Base-by-base conservation (phyloP, 2,329 filamentous ascomycete genomes). In the Triangularia setosa region DNA sequence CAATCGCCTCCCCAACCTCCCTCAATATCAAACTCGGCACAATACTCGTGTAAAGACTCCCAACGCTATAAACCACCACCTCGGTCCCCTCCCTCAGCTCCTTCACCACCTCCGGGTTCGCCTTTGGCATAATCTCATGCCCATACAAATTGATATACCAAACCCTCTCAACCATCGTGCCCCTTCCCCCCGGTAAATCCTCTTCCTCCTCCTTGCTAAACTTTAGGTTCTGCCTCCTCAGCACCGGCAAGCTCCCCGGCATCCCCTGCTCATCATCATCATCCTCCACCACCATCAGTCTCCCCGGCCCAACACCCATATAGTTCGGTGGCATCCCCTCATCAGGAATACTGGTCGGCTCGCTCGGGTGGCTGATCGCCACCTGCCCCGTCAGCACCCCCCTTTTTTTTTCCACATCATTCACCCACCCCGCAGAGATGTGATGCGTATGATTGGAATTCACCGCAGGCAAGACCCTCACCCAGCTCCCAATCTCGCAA, bases 111-210 rank as follows among this genome's bases (percentile, higher is more conserved):
- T 92, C 88, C 0, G 92, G 88, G 72, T 97, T 98, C 1, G 92
- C 90, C 0, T 88, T 84, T 0, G 93, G 91, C 18, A 89, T 87
- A 69, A 98, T 97, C 76, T 97, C 93, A 74, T 97, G 92, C n/a
- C 94, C 94, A 75, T 97, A 98, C 0, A 94, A 94, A 73, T 97
- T 98, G 79, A 98, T 98, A 79, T 98, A 98, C 92, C 93, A 98
- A 30, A 98, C 83, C 2, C 93, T 81, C 62, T 88, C 82, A 70
- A 98, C 96, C 27, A 91, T 84, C 0, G 90, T 84, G 0, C 91
- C 85, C 1, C 98, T 12, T 3, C 40, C 57, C 40, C 18, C 52
- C 23, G 52, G 25, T n/a, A 55, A 81, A 62, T 94, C 91, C 66
- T 91, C 87, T 67, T 92, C 89, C 44, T 86, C 81, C 72, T 81